Base-by-base conservation (phyloP, 805 yeast genomes). In the Metschnikowia koreensis region DNA sequence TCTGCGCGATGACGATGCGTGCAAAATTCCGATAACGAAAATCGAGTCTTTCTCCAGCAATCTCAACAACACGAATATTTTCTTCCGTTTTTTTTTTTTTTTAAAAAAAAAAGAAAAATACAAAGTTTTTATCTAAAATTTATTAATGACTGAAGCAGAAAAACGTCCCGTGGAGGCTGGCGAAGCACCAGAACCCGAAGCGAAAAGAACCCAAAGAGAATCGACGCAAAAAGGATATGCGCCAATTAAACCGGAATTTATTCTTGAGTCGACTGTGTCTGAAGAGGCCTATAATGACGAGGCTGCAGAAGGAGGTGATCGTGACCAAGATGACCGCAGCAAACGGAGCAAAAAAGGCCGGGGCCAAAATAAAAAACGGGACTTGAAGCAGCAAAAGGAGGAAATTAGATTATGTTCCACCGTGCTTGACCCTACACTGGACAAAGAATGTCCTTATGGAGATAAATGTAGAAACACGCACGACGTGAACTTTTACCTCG, bases 331-430 rank as follows among this genome's bases (percentile, higher is more conserved):
- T n/a, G 67, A 60, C 13, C 57, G 54, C 10, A 64, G 67, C 44
- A 66, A 67, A 27, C 73, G 73, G 50, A 66, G 69, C 48, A 74
- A 77, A 60, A 84, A 80, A 63, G 73, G 74, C 46, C 74, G 89
- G 53, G 97, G 97, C 0, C 97, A 90, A 70, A 90, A 90, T 68
- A 89, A 90, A 66, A 82, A 81, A 53, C 77, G 97, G 61, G 92
- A 87, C 56, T 76, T 89, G 57, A 81, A 77, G 52, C 96, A 89
- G 65, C 74, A 70, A 3, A 82, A 79, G 47, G 96, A 87, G 53
- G 77, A 71, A 7, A 67, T 86, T 44, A 79, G 83, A 58, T 65
- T 91, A 49, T 92, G 97, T 70, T 76, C 83, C 1, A 73, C 83
- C 29, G 72, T 81, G 38, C 68, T 84, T 17, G 87, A 84, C 57